Base-by-base conservation (phyloP, 768 basidiomycete species). In the Pisolithus albus region DNA sequence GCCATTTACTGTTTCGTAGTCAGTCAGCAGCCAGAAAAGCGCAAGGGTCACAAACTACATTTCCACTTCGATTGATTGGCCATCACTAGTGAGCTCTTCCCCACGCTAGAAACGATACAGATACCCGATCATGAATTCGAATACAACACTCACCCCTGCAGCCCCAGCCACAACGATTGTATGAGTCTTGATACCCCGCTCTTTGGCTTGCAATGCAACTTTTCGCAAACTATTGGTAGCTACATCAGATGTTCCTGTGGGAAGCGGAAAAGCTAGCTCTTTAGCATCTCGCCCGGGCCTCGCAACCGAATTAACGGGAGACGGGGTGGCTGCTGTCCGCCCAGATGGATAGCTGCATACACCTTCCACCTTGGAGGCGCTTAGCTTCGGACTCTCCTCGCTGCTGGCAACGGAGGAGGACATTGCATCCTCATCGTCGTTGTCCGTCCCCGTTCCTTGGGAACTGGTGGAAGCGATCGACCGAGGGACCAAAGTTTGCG, bases 31-130 rank as follows among this genome's bases (percentile, higher is more conserved):
- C 6, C 16, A n/a, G 13, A 16, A 45, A 24, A 45, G 28, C 16
- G 24, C 11, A 23, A 30, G 19, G 46, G 7, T 13, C 11, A 8
- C 38, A 4, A 52, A 73, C 61, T 58, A 81, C 83, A 75, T 68
- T 84, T 66, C 85, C 85, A 87, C 61, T 80, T 81, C 5, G 84
- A 82, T 63, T 87, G 85, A 55, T 86, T 79, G 5, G 75, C 80
- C 23, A 86, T 69, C 50, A 88, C 73, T 51, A 88, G 75, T 0
- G 84, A 84, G 55, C 83, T 86, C 64, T 88, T 88, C n/a, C 84
- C 84, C n/a, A 82, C 78, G 10, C 85, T 77, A 7, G 24, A 6
- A 21, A 24, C 19, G 28, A 24, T 40, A 51, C 39, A 50, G 28
- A 45, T 34, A 46, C 49, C 19, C 21, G 41, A 23, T 24, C 34